A percentile compares a stretch with the other conserved stretches of the same genome.
phyloP scores from a whole-genome alignment of 2,329 filamentous ascomycete species.

The Neonectria ditissima region DNA sequence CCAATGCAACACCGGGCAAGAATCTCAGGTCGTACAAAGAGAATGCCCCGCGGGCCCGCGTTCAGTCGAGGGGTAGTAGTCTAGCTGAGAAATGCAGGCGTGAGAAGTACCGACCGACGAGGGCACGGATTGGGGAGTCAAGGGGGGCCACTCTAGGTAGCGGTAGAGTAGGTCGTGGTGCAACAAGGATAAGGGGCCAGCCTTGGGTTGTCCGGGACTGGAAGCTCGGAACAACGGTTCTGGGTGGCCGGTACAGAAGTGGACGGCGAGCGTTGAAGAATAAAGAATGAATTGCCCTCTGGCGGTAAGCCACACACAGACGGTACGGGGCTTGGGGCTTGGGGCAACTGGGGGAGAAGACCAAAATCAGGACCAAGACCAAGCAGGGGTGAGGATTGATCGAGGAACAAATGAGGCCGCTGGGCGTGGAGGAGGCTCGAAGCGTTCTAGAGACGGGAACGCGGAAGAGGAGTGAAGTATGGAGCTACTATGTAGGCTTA shows the following conservation, averaged over 20 bases:
- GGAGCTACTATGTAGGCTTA: no score
- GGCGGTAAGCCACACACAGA: constrained; percentile 34
- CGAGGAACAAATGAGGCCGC: neutral
- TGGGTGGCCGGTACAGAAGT: constrained; percentile 8
- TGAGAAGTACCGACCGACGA: constrained; percentile 24
- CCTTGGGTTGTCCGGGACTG: constrained; percentile 14
- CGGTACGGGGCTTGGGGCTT: constrained; percentile 20
- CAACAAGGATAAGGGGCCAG: constrained; percentile 37
- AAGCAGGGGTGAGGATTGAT: constrained; percentile 2
- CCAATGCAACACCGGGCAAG: constrained; percentile 16
- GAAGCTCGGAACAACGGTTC: constrained; percentile 26
- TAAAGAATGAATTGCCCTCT: constrained; percentile 16
- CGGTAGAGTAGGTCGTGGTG: constrained; percentile 32
- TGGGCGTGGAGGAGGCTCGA: neutral
- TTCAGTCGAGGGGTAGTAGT: constrained; percentile 12
- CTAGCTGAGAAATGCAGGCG: constrained; percentile 3
- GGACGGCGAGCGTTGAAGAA: constrained; percentile 7
- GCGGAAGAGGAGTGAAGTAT: constrained; percentile 26
- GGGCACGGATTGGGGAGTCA: constrained; percentile 19
- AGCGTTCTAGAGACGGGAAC: constrained; percentile 6
- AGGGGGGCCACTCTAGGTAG: constrained; percentile 17
- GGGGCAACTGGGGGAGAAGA: constrained; percentile 19
- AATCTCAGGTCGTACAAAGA: constrained; percentile 14
- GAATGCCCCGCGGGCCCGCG: constrained; percentile 21
- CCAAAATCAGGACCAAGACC: no score